Conservation (phyloP, 2,329 filamentous ascomycete species). For the Ophiocordyceps camponoti-rufipedis region DNA sequence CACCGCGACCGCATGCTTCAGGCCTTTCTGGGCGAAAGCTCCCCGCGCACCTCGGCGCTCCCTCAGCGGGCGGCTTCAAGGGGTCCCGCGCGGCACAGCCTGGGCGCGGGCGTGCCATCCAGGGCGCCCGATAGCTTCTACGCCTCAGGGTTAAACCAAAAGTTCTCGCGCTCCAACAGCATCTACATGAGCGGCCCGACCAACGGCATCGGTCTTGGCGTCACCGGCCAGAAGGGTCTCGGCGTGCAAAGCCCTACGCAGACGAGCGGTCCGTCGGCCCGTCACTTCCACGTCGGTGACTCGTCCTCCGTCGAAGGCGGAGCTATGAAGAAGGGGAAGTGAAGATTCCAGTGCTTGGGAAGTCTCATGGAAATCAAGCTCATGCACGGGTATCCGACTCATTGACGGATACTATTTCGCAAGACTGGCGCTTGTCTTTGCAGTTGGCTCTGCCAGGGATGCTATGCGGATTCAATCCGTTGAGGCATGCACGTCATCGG, state of each 20-base stretch:
- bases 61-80: slow-evolving; percentile 12
- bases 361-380: not conserved
- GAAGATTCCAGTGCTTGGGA: not conserved
- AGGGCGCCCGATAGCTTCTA: slow-evolving; percentile 6
- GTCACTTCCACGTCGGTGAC: slow-evolving; percentile 13
- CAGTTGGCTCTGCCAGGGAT: no score
- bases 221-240: not conserved
- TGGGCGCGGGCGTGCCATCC: slow-evolving; percentile 5
- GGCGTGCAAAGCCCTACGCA: slow-evolving; percentile 4
- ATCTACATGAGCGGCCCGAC: slow-evolving; percentile 28
- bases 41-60: slow-evolving; percentile 13
- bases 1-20: slow-evolving; percentile 13
- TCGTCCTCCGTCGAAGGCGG: slow-evolving; percentile 3
- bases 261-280: slow-evolving; percentile 4
- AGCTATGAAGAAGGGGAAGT: not conserved
- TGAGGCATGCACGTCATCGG: no score
- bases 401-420: no score
- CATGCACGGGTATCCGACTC: not conserved
- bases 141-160: slow-evolving; percentile 12
- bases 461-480: no score
- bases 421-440: no score
- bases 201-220: slow-evolving; percentile 5
- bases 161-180: slow-evolving; percentile 31
- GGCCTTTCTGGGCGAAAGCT: slow-evolving; percentile 11
- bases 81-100: slow-evolving; percentile 5